Evolutionary conservation across 768 basidiomycete species (phyloP).

Genomic region (Auriscalpium orientale): DNA sequence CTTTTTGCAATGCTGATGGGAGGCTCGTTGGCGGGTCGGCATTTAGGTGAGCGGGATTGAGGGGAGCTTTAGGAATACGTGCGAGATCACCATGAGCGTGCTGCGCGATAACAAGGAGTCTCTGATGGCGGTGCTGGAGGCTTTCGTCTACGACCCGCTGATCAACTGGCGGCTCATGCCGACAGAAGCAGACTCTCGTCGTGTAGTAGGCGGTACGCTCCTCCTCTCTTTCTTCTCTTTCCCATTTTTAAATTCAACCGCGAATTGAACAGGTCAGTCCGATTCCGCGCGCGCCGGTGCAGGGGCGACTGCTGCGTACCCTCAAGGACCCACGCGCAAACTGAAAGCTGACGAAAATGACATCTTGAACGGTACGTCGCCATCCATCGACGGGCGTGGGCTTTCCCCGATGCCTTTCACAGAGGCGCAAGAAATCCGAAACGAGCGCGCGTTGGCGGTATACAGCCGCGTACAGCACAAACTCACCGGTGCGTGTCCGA

Average conservation of each 20-base stretch:
- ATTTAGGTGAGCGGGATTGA: slow-evolving; percentile 91
- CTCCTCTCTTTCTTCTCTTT: neutral
- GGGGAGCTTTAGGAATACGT: slow-evolving; percentile 91
- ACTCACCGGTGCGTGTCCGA: slow-evolving; percentile 59
- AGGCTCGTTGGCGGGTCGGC: neutral
- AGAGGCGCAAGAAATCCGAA: slow-evolving; percentile 78
- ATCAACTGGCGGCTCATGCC: slow-evolving; percentile 96
- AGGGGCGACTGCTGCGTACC: slow-evolving; percentile 61
- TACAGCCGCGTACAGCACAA: slow-evolving; percentile 95
- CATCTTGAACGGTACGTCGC: slow-evolving; percentile 72
- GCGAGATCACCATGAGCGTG: slow-evolving; percentile 97
- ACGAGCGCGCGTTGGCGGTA: slow-evolving; percentile 83
- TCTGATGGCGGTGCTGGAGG: slow-evolving; percentile 95
- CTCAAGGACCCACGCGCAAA: slow-evolving; percentile 74
- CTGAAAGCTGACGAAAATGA: slow-evolving; percentile 89
- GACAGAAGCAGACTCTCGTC: slow-evolving; percentile 53
- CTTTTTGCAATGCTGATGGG: neutral
- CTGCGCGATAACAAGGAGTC: slow-evolving; percentile 96
- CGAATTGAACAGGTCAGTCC: too few relatives aligned
- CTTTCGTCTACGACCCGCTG: slow-evolving; percentile 96
- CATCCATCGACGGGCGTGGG: neutral
- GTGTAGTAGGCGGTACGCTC: slow-evolving; percentile 45
- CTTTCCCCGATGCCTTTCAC: slow-evolving; percentile 17
- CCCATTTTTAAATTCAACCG: too few relatives aligned
- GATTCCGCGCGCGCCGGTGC: slow-evolving; percentile 40